Evolutionary conservation across 345 rosid species (phyloP).

Genomic region (Cochlearia excelsa): DNA sequence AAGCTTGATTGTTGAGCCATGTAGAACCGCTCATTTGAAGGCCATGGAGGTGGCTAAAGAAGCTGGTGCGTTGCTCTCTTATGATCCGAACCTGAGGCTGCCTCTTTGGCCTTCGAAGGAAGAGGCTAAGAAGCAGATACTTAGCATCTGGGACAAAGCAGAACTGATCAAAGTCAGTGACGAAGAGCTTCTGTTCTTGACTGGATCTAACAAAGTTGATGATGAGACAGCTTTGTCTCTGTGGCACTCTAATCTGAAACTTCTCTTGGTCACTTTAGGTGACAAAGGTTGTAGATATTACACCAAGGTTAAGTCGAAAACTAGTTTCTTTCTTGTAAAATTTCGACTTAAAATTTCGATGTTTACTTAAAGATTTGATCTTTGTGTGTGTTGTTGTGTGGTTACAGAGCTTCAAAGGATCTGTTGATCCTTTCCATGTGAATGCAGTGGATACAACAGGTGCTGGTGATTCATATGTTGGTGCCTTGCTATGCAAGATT

Average conservation of each 20-base stretch:
- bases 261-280: slow-evolving; percentile 86
- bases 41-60: slow-evolving; percentile 42
- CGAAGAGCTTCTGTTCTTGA: slow-evolving; percentile 86
- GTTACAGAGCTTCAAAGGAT: too few species aligned
- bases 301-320: slow-evolving; percentile 56
- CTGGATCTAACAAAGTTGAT: slow-evolving; percentile 71
- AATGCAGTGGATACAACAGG: too few species aligned
- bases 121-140: slow-evolving; percentile 81
- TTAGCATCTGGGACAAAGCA: slow-evolving; percentile 95
- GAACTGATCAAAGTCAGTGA: slow-evolving; percentile 94
- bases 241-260: slow-evolving; percentile 80
- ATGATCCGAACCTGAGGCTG: slow-evolving; percentile 90
- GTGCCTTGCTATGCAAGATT: too few species aligned
- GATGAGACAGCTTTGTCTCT: slow-evolving; percentile 77
- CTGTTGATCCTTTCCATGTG: too few species aligned
- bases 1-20: too few species aligned
- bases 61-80: slow-evolving; percentile 55
- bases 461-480: too few species aligned
- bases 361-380: too few species aligned
- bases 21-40: too few species aligned
- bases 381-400: too few species aligned
- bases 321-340: too few species aligned
- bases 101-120: slow-evolving; percentile 90
- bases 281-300: slow-evolving; percentile 91
- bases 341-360: too few species aligned